A percentile compares a stretch with the other conserved stretches of the same genome.
Conservation (phyloP, 2,329 filamentous ascomycete genomes). For the Paracamarosporium sp. region DNA sequence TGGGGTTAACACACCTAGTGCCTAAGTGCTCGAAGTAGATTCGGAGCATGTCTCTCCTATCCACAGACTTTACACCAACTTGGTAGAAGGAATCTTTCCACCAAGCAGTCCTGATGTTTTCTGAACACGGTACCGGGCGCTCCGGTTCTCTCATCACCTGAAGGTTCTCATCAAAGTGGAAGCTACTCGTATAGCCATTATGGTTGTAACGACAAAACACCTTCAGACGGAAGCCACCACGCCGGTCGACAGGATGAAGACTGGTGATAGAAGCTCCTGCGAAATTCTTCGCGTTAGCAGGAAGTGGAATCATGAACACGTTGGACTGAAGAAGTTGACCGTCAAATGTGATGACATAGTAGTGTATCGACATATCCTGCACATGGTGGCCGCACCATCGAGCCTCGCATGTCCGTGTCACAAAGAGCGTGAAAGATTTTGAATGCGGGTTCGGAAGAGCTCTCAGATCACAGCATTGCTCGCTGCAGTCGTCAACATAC, state of each 20-base stretch:
- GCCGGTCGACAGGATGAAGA: conserved; percentile 9
- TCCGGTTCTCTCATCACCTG: neutral
- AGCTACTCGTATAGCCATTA: neutral
- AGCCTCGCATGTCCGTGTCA: neutral
- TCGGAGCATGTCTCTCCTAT: neutral
- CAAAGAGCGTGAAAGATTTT: conserved; percentile 1
- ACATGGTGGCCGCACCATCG: conserved; percentile 1
- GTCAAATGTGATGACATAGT: conserved; percentile 10
- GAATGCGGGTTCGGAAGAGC: neutral
- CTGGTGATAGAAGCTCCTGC: neutral
- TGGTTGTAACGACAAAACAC: conserved; percentile 1
- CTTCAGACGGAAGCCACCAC: conserved; percentile 9
- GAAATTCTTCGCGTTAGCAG: neutral
- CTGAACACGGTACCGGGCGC: neutral
- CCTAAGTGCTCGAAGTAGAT: conserved; percentile 2
- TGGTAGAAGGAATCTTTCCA: conserved; percentile 19
- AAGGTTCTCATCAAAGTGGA: conserved; percentile 12
- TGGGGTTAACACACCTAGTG: neutral
- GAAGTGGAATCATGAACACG: neutral
- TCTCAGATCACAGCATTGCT: neutral
- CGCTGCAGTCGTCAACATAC: neutral
- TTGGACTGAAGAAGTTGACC: conserved; percentile 7
- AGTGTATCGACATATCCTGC: conserved; percentile 1
- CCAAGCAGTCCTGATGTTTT: conserved; percentile 2
- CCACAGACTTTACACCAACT: neutral